Base-by-base conservation (phyloP, 495 filamentous ascomycete genomes). In the Penicillium cinerascens region DNA sequence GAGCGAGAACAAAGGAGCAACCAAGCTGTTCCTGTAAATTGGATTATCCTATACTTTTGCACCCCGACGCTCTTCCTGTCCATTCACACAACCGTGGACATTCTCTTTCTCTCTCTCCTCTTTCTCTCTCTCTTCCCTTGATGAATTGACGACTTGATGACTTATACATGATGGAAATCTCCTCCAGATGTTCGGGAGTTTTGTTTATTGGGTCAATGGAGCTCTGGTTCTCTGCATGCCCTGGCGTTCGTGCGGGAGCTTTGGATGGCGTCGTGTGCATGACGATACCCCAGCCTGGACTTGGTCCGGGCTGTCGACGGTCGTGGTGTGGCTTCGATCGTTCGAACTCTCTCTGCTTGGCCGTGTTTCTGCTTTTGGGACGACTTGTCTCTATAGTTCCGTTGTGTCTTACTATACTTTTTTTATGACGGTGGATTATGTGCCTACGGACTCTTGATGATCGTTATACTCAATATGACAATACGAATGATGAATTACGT, bases 1-100 rank as follows among this genome's bases (percentile, higher is more conserved):
- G 2, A 88, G 87, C 52, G 88, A 95, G 63, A 84, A 88, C 39
- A 82, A 86, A 40, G 78, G 77, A 17, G 75, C 80, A 0, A 70
- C 82, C 6, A 70, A 69, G 52, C 55, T 76, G 41, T 72, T 72
- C 48, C 44, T 66, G 43, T 73, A 60, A 66, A 54, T 63, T 60
- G 26, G 23, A 56, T 44, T 27, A 27, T 42, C 8, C 17, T 36
- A 43, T 23, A 21, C 23, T 43, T 54, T 47, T 40, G 33, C 26
- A 11, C 27, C 53, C 40, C 43, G 23, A 47, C 44, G 25, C 49
- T 52, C 37, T 56, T 47, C 50, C 46, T 44, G 29, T 25, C 42
- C 42, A 36, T 22, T 13, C 29, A 13, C 29, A 33, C 29, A 33
- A 3, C 11, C 29, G 1, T 33, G 29, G 29, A 33, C 29, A 33